Evolutionary conservation across 2,329 filamentous ascomycete genomes (phyloP).

Genomic region (Paecilomyces formosus): DNA sequence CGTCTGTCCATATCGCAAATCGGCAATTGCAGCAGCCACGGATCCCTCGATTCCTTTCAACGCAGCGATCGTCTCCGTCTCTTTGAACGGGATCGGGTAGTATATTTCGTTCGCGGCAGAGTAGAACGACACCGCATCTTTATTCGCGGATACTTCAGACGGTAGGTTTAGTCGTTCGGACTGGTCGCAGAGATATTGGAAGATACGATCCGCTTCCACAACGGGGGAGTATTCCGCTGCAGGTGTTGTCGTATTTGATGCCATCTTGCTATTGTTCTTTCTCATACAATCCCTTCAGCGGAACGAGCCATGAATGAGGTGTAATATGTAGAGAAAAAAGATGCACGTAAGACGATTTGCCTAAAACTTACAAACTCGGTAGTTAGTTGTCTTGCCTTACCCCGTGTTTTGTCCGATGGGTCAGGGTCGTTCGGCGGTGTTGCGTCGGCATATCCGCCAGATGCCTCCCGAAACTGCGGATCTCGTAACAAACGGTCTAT

Average conservation of each 20-base stretch:
- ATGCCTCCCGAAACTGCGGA: background rate
- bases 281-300: background rate
- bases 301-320: background rate
- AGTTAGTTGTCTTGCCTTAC: background rate
- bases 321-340: constrained; percentile 1
- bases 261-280: background rate
- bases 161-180: constrained; percentile 26
- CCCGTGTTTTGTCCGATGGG: background rate
- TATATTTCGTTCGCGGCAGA: constrained; percentile 30
- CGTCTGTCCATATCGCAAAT: constrained; percentile 43
- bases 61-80: constrained; percentile 46
- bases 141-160: constrained; percentile 19
- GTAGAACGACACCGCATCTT: constrained; percentile 28
- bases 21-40: constrained; percentile 53
- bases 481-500: background rate
- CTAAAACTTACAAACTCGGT: background rate
- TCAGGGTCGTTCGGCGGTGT: background rate
- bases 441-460: background rate
- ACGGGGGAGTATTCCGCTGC: constrained; percentile 23
- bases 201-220: constrained; percentile 29
- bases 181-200: constrained; percentile 27
- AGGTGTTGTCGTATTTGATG: constrained; percentile 3
- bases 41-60: constrained; percentile 55
- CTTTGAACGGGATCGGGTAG: constrained; percentile 43
- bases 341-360: constrained; percentile 1